Evolutionary conservation across 2,329 filamentous ascomycete species (phyloP).

Genomic region (Cladosporium oxysporum): DNA sequence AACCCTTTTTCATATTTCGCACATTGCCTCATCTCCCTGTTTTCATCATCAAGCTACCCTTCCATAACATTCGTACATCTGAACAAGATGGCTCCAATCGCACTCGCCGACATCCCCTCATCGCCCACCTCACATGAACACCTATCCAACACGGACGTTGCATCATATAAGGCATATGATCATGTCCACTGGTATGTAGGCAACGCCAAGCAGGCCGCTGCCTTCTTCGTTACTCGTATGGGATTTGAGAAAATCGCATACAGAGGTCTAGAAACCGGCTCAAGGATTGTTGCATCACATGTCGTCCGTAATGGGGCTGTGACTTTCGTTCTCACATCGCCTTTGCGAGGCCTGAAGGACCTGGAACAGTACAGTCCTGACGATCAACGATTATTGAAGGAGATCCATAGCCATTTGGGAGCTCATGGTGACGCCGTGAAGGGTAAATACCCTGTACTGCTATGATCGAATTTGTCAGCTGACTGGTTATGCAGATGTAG

Average conservation of each 20-base stretch:
- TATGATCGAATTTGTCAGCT: background rate
- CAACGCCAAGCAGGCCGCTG: slow-evolving; percentile 92
- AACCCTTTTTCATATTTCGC: background rate
- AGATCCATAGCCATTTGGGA: background rate
- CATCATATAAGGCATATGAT: slow-evolving; percentile 76
- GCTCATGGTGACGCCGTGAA: slow-evolving; percentile 49
- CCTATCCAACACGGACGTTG: background rate
- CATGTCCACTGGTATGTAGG: slow-evolving; percentile 96
- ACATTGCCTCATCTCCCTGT: background rate
- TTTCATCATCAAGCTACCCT: background rate
- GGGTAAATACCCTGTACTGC: background rate
- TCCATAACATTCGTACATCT: background rate
- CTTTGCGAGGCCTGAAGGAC: background rate
- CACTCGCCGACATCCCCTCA: background rate
- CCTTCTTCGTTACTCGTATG: slow-evolving; percentile 85
- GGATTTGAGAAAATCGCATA: slow-evolving; percentile 84
- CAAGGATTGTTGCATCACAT: background rate
- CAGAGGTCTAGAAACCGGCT: slow-evolving; percentile 70
- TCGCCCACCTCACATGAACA: background rate
- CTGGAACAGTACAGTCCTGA: background rate
- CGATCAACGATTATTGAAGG: background rate
- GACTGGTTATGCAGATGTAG: slow-evolving; percentile 73
- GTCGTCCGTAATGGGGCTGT: background rate
- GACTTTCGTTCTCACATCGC: background rate
- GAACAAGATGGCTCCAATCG: background rate